Base-by-base conservation (phyloP, 257 asterid genomes). In the Lantana camara region DNA sequence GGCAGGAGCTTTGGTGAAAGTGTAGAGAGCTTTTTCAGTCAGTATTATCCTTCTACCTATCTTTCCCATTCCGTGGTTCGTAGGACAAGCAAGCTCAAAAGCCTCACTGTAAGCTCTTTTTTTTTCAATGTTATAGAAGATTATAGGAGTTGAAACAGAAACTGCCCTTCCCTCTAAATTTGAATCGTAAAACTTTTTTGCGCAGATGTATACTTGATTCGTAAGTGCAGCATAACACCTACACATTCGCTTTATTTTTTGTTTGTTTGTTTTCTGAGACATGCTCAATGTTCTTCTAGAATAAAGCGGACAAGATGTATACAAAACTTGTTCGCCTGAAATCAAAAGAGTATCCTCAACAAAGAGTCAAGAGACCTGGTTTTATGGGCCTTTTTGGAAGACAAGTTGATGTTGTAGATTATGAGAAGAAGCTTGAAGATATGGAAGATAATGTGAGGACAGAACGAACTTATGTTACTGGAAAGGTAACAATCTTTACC, bases 21-120 rank as follows among this genome's bases (percentile, higher is more conserved):
- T 67, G 91, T 94, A 37, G 97, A 88, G 73, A 77, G 83, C 69
- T 94, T 88, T 73, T 94, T 94, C 78, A 53, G 80, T 16, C 88
- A 90, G 78, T 68, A 57, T 63, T 90, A 94, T 79, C 95, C 96
- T 32, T 78, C 95, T 37, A 75, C 96, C 9, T 94, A 94, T 83
- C 96, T 90, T 75, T 90, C 99, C 54, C 97, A 94, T 79, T 73
- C 79, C 55, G 73, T 90, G 60, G 82, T 94, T 66, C 95, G 85
- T 45, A 88, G 95, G 53, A 74, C 92, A 66, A 79, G 80, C 79
- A 88, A 83, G 71, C 90, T 94, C 71, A 84, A 81, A 70, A 79
- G 64, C 73, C 85, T 94, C 69, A 75, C 81, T 67, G 99, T 94
- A 86, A 88, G 97, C 68, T n/a, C n/a, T n/a, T n/a, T n/a, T n/a